Conservation (phyloP, 768 basidiomycete species). For the Trametes sanguinea region DNA sequence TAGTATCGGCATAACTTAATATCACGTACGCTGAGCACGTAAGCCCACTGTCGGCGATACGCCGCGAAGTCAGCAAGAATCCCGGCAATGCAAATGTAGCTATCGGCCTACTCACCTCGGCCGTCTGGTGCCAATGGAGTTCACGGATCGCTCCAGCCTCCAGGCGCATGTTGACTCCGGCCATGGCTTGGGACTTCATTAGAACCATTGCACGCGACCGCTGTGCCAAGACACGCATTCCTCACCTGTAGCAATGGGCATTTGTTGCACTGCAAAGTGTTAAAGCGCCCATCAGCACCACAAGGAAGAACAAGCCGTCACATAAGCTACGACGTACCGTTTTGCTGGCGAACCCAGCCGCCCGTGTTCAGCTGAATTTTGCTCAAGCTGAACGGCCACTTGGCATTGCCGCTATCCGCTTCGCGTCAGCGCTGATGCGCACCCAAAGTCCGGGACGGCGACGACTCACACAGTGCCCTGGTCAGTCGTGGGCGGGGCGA, state of each 20-base stretch:
- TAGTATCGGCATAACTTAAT: neutral
- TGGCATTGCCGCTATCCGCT: constrained; percentile 27
- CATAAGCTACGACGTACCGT: constrained; percentile 16
- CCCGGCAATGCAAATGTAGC: neutral
- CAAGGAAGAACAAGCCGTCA: neutral
- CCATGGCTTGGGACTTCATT: constrained; percentile 26
- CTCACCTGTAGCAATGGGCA: constrained; percentile 34
- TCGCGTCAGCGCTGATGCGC: neutral
- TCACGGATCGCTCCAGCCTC: constrained; percentile 40
- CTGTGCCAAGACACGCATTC: neutral
- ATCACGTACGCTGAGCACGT: constrained; percentile 34
- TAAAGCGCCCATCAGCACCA: neutral
- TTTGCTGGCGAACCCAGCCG: constrained; percentile 40
- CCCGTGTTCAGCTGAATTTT: constrained; percentile 39
- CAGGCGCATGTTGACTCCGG: constrained; percentile 39
- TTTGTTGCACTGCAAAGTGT: constrained; percentile 26
- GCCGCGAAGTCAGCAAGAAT: neutral
- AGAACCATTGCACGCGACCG: neutral
- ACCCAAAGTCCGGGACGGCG: neutral
- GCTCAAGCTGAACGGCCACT: constrained; percentile 39
- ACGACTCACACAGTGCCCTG: constrained; percentile 31
- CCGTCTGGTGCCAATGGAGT: constrained; percentile 40
- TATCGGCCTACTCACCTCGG: constrained; percentile 24
- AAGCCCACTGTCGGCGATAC: constrained; percentile 31
- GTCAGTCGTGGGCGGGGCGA: constrained; percentile 39